These are phyloP conservation scores for Aegilops umbellulata DNA, from an alignment of 176 grass and related monocot species.

Conservation along the genomic window DNA sequence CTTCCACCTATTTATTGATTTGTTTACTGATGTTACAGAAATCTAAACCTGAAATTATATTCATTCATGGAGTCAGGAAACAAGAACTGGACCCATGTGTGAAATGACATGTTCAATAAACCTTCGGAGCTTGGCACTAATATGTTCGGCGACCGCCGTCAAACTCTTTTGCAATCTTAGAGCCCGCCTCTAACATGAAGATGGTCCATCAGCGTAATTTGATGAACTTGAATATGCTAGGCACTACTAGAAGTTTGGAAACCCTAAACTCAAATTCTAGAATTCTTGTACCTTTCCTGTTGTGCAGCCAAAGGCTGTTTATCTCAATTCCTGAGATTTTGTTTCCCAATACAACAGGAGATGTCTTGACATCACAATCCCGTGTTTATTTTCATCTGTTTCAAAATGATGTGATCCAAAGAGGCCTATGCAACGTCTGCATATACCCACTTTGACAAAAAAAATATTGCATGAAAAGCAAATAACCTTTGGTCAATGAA, in stretches of 20 bases:
- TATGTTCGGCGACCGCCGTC: not conserved
- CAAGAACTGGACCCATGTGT: not conserved
- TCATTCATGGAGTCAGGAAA: not conserved
- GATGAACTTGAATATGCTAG: not conserved
- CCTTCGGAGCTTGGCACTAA: not conserved
- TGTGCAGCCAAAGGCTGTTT: not conserved
- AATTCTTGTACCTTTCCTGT: not conserved
- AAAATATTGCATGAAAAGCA: too few species aligned
- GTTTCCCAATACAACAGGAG: too few species aligned
- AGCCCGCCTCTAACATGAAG: not conserved
- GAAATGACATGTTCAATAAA: not conserved
- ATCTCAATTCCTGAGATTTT: too few species aligned
- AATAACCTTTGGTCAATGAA: too few species aligned
- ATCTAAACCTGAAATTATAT: too few species aligned
- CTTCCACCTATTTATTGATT: too few species aligned
- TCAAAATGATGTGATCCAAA: too few species aligned
- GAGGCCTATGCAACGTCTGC: too few species aligned
- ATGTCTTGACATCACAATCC: too few species aligned
- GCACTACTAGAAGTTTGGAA: not conserved
- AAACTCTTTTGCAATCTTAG: not conserved
- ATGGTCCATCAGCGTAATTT: not conserved
- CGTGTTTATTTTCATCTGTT: too few species aligned
- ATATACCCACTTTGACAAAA: too few species aligned
- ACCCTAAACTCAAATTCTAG: not conserved
- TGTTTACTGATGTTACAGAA: too few species aligned